phyloP scores from a whole-genome alignment of 345 rosid genomes.

The Acer campestre region DNA sequence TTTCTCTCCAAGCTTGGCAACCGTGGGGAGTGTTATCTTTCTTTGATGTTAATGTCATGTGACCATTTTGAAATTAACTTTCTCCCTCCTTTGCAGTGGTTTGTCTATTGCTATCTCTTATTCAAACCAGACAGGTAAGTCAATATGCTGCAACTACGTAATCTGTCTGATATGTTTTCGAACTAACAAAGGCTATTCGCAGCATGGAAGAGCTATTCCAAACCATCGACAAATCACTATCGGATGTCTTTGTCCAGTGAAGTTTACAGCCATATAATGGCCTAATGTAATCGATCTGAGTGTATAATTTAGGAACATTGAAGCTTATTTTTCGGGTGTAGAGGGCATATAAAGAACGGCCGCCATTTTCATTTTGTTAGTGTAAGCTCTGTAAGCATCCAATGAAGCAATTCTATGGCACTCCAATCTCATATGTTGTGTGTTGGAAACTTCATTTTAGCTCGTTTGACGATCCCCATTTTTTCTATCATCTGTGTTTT shows the following conservation, averaged over 20 bases:
- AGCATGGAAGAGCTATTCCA: conserved; percentile 60
- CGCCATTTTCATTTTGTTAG: background rate
- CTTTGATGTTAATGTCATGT: background rate
- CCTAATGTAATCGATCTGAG: background rate
- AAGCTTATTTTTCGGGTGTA: background rate
- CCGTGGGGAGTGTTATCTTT: background rate
- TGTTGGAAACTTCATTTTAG: background rate
- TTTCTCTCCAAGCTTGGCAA: background rate
- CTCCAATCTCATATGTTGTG: background rate
- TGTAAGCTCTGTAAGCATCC: background rate
- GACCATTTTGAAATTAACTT: conserved; percentile 21
- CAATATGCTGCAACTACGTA: conserved; percentile 6
- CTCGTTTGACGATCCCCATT: background rate
- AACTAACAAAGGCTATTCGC: background rate
- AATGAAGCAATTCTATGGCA: background rate
- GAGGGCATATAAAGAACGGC: background rate
- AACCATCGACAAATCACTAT: conserved; percentile 61
- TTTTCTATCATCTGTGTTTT: background rate
- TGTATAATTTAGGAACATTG: background rate
- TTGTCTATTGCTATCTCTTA: conserved; percentile 83
- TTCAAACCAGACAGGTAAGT: conserved; percentile 86
- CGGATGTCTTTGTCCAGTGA: conserved; percentile 71
- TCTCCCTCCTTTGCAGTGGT: conserved; percentile 64
- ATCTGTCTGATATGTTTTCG: conserved; percentile 2
- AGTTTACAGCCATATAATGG: background rate